A percentile compares a stretch with the other conserved stretches of the same genome.
phyloP scores from a whole-genome alignment of 2,329 filamentous ascomycete species.

The Colletotrichum higginsianum region DNA sequence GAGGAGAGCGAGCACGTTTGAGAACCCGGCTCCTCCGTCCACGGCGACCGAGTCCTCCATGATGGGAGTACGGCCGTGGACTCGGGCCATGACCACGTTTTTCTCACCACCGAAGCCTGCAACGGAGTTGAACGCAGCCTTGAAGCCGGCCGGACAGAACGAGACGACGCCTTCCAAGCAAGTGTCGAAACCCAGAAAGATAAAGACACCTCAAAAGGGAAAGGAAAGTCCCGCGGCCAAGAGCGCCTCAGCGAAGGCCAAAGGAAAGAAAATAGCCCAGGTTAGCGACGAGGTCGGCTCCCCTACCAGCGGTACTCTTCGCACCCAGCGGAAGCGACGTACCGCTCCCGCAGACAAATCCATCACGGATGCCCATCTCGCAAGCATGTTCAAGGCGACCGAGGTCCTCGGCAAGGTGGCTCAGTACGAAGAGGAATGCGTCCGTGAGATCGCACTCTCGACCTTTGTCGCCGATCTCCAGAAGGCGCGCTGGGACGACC shows the following conservation, averaged over 20 bases:
- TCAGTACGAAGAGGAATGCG: not conserved
- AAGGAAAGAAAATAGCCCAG: accelerated
- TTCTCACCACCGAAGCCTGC: not conserved
- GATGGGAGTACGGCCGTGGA: not conserved
- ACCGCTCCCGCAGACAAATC: not conserved
- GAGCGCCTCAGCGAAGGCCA: not conserved
- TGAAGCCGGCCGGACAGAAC: not conserved
- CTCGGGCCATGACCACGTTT: not conserved
- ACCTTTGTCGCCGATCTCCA: not conserved
- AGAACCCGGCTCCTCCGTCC: accelerated
- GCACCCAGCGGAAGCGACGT: not conserved
- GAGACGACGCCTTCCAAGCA: not conserved
- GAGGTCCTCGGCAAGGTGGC: not conserved
- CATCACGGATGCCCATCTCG: not conserved
- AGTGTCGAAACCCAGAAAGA: not conserved
- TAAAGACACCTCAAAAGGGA: not conserved
- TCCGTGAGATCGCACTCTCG: slow-evolving; percentile 3
- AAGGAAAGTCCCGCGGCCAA: accelerated
- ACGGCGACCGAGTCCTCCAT: not conserved
- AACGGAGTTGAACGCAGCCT: not conserved
- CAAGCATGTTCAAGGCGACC: not conserved
- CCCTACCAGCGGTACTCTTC: not conserved
- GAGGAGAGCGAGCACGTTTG: not conserved
- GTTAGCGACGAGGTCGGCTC: not conserved
- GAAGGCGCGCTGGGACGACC: not conserved